Base-by-base conservation (phyloP, 192 early-diverging fungal genomes). In the Chytriomyces hyalinus region DNA sequence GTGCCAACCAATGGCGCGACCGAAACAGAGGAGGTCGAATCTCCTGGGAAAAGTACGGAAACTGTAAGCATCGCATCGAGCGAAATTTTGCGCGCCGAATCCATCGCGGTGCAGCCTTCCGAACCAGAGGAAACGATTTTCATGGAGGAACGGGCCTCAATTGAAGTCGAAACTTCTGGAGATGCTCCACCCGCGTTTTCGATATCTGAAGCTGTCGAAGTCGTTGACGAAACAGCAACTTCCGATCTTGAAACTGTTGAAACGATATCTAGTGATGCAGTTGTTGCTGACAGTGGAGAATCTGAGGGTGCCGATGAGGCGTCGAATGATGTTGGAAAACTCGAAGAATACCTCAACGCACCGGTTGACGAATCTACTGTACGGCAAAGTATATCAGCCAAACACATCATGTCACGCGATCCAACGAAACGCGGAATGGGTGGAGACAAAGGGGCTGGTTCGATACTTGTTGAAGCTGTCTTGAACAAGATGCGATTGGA, bases 331-430 rank as follows among this genome's bases (percentile, higher is more conserved):
- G 36, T 36, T 36, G 36, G 36, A 36, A 17, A 60, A 60, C 73
- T 83, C 13, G 81, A 83, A 48, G 82, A 83, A 46, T 83, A 83
- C 49, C 36, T 83, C 7, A 61, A 43, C n/a, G 51, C 47, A 26
- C 80, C 80, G 7, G 49, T 83, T 8, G 80, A 71, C 22, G 11
- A 49, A n/a, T 65, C 77, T 5, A 24, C 68, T 50, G 49, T 73
- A 6, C 72, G 84, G 4, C 67, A 84, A 69, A 84, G 84, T 61
- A 67, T 84, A 9, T 79, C 82, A 22, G 67, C 84, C 6, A 51
- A 77, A 46, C 81, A 84, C 61, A 22, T 71, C 49, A 10, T 62
- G 51, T 1, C 63, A 36, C 36, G 49, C 13, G 61, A 83, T 65
- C 36, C 69, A 17, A 64, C 65, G 43, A 36, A 61, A 47, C 22